Evolutionary conservation across 257 asterid species (phyloP).

Genomic region (Coffea eugenioides): DNA sequence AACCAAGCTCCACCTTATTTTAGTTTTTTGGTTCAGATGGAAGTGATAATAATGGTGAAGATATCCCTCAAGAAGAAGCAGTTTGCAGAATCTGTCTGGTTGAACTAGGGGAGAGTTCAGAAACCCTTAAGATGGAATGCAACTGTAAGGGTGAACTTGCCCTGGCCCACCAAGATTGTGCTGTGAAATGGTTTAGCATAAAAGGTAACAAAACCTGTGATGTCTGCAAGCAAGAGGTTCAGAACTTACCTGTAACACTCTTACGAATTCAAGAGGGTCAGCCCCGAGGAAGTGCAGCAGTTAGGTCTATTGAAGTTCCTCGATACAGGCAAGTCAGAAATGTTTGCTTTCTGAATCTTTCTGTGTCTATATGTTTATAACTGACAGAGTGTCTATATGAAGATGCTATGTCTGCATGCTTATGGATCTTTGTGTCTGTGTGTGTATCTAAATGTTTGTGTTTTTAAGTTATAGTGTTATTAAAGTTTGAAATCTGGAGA

Average conservation of each 20-base stretch:
- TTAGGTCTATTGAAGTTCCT: constrained; percentile 42
- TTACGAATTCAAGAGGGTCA: constrained; percentile 59
- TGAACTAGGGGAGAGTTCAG: constrained; percentile 90
- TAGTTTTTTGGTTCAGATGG: constrained; percentile 37
- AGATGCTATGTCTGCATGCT: constrained; percentile 46
- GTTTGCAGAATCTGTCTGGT: constrained; percentile 88
- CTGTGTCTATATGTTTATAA: neutral
- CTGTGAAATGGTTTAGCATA: constrained; percentile 83
- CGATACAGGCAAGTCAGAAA: constrained; percentile 62
- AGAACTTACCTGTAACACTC: constrained; percentile 81
- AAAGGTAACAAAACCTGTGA: constrained; percentile 94
- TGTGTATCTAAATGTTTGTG: neutral
- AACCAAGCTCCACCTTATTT: constrained; percentile 25
- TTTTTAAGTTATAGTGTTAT: neutral
- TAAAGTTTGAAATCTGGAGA: neutral
- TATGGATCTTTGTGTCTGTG: too few species aligned
- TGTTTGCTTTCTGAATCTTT: neutral
- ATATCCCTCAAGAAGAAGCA: constrained; percentile 84
- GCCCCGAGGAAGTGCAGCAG: constrained; percentile 23
- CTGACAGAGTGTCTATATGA: constrained; percentile 27
- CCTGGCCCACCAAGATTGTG: constrained; percentile 90
- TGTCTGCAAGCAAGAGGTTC: constrained; percentile 85
- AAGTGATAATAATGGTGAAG: constrained; percentile 59
- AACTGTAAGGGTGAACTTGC: constrained; percentile 95
- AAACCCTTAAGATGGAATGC: constrained; percentile 90